Base-by-base conservation (phyloP, 306 rosid species). In the Psophocarpus tetragonolobus region DNA sequence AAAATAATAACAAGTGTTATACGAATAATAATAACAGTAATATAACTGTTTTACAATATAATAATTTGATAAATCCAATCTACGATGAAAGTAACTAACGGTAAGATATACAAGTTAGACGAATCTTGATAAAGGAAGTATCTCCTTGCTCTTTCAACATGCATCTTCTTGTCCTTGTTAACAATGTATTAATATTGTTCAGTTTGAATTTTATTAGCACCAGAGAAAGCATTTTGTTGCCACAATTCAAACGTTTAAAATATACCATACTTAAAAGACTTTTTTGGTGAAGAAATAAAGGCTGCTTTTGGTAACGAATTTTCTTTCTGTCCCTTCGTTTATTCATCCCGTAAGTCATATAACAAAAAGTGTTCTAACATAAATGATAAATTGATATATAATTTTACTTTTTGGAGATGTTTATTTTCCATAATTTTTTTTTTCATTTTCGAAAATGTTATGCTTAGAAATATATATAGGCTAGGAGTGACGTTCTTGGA, bases 41-140 rank as follows among this genome's bases (percentile, higher is more conserved):
- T 32, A 6, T 32, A 6, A 32, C n/a, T n/a, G n/a, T n/a, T n/a
- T 41, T 41, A 45, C 45, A 45, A 53, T 54, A 35, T 13, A 36
- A 54, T 54, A 14, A 30, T n/a, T n/a, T n/a, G n/a, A 60, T 14
- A 30, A 23, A 36, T 9, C n/a, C n/a, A 35, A 44, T 21, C 8
- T 13, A 63, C 4, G 6, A 44, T 14, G 8, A 70, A 48, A 48
- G 33, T 58, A 32, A 58, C 5, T 58, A 32, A 58, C 9, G 5
- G 60, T 74, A 45, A 33, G 41, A 27, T 27, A n/a, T n/a, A n/a
- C n/a, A 39, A 32, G 15, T 27, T 30, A 30, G 32, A 60, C 5
- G 67, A 80, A 80, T 80, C 74, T 63, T 80, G 5, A 61, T 10
- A 8, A 57, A 51, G 18, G 41, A 39, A 35, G 75, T 64, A 63